A percentile compares a stretch with the other conserved stretches of the same genome.
Conservation (phyloP, 805 yeast species). For the Candida boleticola region DNA sequence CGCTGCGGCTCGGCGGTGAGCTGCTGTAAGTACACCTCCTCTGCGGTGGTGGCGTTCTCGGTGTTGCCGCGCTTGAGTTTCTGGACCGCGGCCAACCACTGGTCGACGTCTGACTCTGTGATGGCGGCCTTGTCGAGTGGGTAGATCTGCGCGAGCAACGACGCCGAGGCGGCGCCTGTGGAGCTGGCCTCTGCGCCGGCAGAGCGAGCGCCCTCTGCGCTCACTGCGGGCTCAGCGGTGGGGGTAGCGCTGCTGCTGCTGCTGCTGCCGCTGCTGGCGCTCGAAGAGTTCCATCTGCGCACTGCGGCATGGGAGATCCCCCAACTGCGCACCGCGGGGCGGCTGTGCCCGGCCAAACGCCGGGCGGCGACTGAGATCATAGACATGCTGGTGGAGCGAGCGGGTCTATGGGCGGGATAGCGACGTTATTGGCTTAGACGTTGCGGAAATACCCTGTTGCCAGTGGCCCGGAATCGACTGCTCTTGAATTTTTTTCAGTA, state of each 20-base stretch:
- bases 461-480: too few relatives aligned
- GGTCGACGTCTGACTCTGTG: conserved; percentile 40
- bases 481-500: too few relatives aligned
- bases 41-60: conserved; percentile 21
- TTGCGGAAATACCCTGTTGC: too few relatives aligned
- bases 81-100: conserved; percentile 46
- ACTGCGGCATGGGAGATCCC: background rate
- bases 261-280: background rate
- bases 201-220: conserved; percentile 7
- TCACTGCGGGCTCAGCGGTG: background rate
- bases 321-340: background rate
- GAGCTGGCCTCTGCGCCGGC: conserved; percentile 3
- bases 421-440: too few relatives aligned
- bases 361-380: background rate
- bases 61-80: conserved; percentile 36
- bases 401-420: too few relatives aligned
- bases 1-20: conserved; percentile 35
- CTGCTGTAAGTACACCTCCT: conserved; percentile 40
- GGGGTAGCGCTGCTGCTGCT: background rate
- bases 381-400: too few relatives aligned
- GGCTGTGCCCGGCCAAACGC: background rate
- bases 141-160: conserved; percentile 34
- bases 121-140: conserved; percentile 38
- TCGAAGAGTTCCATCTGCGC: conserved; percentile 8
- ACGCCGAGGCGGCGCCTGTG: background rate